These are phyloP conservation scores for Staphylotrichum longicolle DNA, from an alignment of 495 filamentous ascomycete species.

Conservation along the genomic window DNA sequence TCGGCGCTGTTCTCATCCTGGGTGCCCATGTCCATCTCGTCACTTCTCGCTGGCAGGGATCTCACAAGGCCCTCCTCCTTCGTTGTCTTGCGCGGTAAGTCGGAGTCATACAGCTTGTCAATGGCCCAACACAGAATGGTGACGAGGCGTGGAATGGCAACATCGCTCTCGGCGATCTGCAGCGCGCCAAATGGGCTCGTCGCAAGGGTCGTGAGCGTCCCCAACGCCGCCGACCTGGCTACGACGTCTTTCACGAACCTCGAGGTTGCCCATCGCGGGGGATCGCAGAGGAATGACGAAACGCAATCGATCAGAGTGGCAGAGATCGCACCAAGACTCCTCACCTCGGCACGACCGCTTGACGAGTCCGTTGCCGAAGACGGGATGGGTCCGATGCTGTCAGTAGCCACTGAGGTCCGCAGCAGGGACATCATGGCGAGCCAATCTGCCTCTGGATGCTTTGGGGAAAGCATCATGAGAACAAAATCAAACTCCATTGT, in stretches of 20 bases:
- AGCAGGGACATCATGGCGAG: constrained; percentile 41
- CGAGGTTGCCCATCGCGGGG: constrained; percentile 38
- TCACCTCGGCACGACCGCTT: constrained; percentile 14
- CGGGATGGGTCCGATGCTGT: constrained; percentile 46
- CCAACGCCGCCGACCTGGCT: constrained; percentile 36
- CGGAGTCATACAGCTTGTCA: constrained; percentile 46
- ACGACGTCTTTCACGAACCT: constrained; percentile 31
- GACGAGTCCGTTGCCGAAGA: constrained; percentile 16
- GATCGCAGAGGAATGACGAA: constrained; percentile 40
- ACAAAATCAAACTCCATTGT: constrained; percentile 49
- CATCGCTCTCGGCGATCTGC: constrained; percentile 40
- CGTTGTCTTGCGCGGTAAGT: constrained; percentile 24
- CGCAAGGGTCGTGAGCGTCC: constrained; percentile 40
- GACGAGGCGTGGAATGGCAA: constrained; percentile 43
- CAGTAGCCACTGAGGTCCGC: constrained; percentile 42
- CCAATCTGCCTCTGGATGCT: constrained; percentile 46
- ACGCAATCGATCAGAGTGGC: constrained; percentile 42
- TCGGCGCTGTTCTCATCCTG: background rate
- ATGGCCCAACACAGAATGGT: constrained; percentile 42
- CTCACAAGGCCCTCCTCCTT: background rate
- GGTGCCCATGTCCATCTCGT: constrained; percentile 16
- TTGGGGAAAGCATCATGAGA: constrained; percentile 43
- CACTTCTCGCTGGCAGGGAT: background rate
- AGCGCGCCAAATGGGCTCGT: constrained; percentile 39
- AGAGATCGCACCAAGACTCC: constrained; percentile 34